These are phyloP conservation scores for Boechera stricta DNA, from an alignment of 345 rosid species.

Conservation along the genomic window DNA sequence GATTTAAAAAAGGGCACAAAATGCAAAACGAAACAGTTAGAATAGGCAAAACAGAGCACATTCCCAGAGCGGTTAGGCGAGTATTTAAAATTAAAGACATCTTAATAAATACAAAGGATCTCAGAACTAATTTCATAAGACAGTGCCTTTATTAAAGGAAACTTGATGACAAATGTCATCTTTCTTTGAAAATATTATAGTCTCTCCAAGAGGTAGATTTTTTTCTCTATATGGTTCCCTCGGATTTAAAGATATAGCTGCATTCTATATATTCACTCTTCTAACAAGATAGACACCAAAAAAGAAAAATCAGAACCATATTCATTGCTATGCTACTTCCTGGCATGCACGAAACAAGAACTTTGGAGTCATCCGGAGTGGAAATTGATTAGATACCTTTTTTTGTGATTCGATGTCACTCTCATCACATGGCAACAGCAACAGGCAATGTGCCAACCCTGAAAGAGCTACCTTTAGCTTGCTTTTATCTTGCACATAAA, in stretches of 20 bases:
- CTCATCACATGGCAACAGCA: conserved; percentile 59
- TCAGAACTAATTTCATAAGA: neutral
- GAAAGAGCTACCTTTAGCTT: conserved; percentile 70
- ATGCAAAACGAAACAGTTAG: conserved; percentile 9
- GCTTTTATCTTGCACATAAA: conserved; percentile 70
- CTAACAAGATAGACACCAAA: conserved; percentile 5
- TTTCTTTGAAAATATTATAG: conserved; percentile 1
- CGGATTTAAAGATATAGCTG: neutral
- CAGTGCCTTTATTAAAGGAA: neutral
- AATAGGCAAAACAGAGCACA: conserved; percentile 6
- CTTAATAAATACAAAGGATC: neutral
- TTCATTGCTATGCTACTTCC: conserved; percentile 16
- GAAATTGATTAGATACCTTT: conserved; percentile 48
- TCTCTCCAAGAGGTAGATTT: neutral
- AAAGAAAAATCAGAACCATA: neutral
- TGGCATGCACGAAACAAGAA: conserved; percentile 30
- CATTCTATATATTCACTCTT: neutral
- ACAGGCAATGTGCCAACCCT: conserved; percentile 78
- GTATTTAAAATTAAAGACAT: conserved; percentile 3
- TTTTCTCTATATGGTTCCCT: conserved; percentile 9
- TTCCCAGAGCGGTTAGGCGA: neutral
- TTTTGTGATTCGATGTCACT: conserved; percentile 45
- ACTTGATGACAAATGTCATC: conserved; percentile 8
- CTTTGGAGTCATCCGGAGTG: neutral
- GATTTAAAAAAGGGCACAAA: neutral